These are phyloP conservation scores for Calonectria naviculata DNA, from an alignment of 2,329 filamentous ascomycete species.

Conservation along the genomic window DNA sequence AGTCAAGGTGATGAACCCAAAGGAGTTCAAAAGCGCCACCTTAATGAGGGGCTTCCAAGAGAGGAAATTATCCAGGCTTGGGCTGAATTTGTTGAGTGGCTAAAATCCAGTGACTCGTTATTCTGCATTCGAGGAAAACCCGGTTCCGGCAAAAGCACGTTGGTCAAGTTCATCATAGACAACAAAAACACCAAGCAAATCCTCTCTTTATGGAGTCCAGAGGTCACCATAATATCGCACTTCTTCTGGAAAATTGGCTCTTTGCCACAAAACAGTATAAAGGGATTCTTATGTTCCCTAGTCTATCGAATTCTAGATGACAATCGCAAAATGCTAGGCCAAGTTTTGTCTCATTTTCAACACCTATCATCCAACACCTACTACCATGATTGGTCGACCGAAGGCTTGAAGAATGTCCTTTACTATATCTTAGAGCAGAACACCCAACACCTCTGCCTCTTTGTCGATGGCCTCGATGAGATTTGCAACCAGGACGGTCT, in stretches of 20 bases:
- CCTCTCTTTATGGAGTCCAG: not conserved
- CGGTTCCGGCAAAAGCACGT: constrained; percentile 27
- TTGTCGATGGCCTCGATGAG: constrained; percentile 34
- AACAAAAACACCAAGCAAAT: not conserved
- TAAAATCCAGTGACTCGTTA: not conserved
- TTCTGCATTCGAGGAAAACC: constrained; percentile 27
- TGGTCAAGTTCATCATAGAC: constrained; percentile 18
- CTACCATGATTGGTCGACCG: constrained; percentile 30
- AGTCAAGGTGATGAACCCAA: not conserved
- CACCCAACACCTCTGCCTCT: constrained; percentile 22
- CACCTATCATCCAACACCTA: constrained; percentile 8
- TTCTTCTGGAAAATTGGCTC: constrained; percentile 25
- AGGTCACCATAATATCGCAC: not conserved
- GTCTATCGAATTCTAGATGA: constrained; percentile 25
- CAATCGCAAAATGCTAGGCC: not conserved
- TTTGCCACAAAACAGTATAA: constrained; percentile 24
- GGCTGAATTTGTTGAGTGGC: constrained; percentile 12
- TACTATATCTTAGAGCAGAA: constrained; percentile 1
- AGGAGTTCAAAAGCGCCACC: too few relatives aligned
- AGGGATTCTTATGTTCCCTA: constrained; percentile 40
- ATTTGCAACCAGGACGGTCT: constrained; percentile 16
- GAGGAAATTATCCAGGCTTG: not conserved
- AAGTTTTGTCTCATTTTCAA: constrained; percentile 12
- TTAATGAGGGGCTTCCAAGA: too few relatives aligned
- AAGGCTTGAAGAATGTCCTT: constrained; percentile 16